phyloP scores from a whole-genome alignment of 768 basidiomycete species.

The Nevesoporus exiguus region DNA sequence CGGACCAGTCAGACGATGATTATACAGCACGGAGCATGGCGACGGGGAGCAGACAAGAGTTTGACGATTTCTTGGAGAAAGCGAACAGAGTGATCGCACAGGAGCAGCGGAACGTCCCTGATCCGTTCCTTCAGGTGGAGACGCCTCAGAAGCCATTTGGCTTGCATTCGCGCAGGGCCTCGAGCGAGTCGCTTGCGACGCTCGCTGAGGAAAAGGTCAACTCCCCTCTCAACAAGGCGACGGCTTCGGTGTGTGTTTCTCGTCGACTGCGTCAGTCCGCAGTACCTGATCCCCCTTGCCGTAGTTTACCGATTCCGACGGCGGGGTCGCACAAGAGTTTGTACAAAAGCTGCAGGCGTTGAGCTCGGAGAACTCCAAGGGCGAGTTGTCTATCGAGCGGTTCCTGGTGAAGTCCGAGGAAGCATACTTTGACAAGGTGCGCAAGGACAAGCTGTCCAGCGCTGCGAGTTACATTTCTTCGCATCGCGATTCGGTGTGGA shows the following conservation, averaged over 20 bases:
- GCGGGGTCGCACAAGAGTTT: slow-evolving; percentile 87
- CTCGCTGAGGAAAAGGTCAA: slow-evolving; percentile 89
- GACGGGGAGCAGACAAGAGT: slow-evolving; percentile 42
- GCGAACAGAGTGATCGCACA: slow-evolving; percentile 82
- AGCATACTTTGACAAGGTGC: slow-evolving; percentile 86
- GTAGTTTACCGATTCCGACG: slow-evolving; percentile 91
- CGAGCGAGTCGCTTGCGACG: slow-evolving; percentile 88
- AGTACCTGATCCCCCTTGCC: background rate
- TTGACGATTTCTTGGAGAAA: slow-evolving; percentile 76
- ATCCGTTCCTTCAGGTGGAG: slow-evolving; percentile 73
- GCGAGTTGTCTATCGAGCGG: slow-evolving; percentile 89
- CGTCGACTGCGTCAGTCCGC: background rate
- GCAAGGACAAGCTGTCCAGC: slow-evolving; percentile 81
- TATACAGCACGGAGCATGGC: slow-evolving; percentile 42
- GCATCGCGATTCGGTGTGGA: slow-evolving; percentile 79
- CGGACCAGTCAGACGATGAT: slow-evolving; percentile 63
- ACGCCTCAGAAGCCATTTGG: slow-evolving; percentile 77
- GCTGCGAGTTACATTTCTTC: slow-evolving; percentile 79
- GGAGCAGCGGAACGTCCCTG: slow-evolving; percentile 73
- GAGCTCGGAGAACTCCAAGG: slow-evolving; percentile 83
- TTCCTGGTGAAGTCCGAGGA: slow-evolving; percentile 90
- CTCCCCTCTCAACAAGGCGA: slow-evolving; percentile 92
- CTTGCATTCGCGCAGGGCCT: slow-evolving; percentile 71
- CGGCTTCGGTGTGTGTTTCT: slow-evolving; percentile 61
- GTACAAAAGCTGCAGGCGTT: slow-evolving; percentile 78